Percentiles rank a stretch among this genome's conserved stretches.
Evolutionary conservation across 140 eudicot species (phyloP).

Genomic region (Senecio squalidus): DNA sequence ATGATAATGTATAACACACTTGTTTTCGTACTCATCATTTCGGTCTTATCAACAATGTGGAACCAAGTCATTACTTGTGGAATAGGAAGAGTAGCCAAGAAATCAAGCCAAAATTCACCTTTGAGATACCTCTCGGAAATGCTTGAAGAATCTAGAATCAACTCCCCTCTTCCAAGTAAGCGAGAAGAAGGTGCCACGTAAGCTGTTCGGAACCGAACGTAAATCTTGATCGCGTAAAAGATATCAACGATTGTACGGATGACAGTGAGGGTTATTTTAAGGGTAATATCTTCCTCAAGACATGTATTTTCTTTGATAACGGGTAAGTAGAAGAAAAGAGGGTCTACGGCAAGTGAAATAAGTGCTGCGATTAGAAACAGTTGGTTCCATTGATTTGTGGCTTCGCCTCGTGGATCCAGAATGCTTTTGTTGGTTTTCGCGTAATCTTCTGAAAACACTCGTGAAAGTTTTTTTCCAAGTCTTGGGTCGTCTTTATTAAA

Average conservation of each 20-base stretch:
- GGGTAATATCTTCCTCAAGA: conserved; percentile 22
- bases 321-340: conserved; percentile 80
- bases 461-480: conserved; percentile 46
- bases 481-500: conserved; percentile 14
- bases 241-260: conserved; percentile 55
- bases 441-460: conserved; percentile 79
- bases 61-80: conserved; percentile 70
- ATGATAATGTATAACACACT: conserved; percentile 52
- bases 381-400: conserved; percentile 51
- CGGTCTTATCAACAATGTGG: conserved; percentile 22
- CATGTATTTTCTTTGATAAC: conserved; percentile 37
- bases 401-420: conserved; percentile 59
- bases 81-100: conserved; percentile 76
- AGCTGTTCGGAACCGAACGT: conserved; percentile 69
- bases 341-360: conserved; percentile 68
- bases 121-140: conserved; percentile 55
- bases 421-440: conserved; percentile 34
- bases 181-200: conserved; percentile 90
- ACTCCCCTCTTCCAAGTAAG: conserved; percentile 88
- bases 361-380: conserved; percentile 51
- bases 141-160: conserved; percentile 62
- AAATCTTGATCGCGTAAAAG: conserved; percentile 47
- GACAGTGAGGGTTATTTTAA: conserved; percentile 50
- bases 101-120: conserved; percentile 56
- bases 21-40: conserved; percentile 53